Conservation (phyloP, 2,329 filamentous ascomycete genomes). For the Curvularia eragrostidis region DNA sequence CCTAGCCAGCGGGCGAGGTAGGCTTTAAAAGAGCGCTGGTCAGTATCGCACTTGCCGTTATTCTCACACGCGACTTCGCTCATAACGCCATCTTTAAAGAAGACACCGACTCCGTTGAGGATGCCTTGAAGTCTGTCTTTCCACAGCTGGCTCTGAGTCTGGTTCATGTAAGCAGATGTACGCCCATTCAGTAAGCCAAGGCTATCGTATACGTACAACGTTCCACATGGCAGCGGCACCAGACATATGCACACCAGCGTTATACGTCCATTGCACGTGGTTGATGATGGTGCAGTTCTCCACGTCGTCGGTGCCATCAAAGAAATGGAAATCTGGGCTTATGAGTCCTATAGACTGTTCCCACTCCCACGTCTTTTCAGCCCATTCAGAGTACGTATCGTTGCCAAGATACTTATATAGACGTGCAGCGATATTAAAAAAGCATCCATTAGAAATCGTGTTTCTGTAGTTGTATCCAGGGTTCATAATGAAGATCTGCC, state of each 20-base stretch:
- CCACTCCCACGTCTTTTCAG: slow-evolving; percentile 68
- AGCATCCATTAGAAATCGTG: slow-evolving; percentile 77
- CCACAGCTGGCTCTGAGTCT: slow-evolving; percentile 45
- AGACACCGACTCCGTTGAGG: slow-evolving; percentile 50
- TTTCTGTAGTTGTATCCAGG: slow-evolving; percentile 86
- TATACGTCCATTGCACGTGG: slow-evolving; percentile 57
- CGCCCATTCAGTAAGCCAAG: neutral
- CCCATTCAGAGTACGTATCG: slow-evolving; percentile 65
- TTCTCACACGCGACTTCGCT: slow-evolving; percentile 57
- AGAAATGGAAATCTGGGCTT: slow-evolving; percentile 57
- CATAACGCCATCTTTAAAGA: slow-evolving; percentile 55
- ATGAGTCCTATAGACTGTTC: slow-evolving; percentile 58
- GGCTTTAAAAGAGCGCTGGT: slow-evolving; percentile 57
- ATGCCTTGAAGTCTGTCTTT: slow-evolving; percentile 40
- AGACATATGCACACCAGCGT: slow-evolving; percentile 55
- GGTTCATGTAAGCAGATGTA: slow-evolving; percentile 14
- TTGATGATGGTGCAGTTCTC: slow-evolving; percentile 54
- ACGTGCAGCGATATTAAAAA: slow-evolving; percentile 81
- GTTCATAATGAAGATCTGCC: slow-evolving; percentile 82
- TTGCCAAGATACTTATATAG: slow-evolving; percentile 74
- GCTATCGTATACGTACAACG: slow-evolving; percentile 44
- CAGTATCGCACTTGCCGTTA: slow-evolving; percentile 54
- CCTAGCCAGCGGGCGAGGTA: slow-evolving; percentile 54
- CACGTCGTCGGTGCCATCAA: slow-evolving; percentile 53
- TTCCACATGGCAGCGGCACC: slow-evolving; percentile 59